A percentile compares a stretch with the other conserved stretches of the same genome.
Evolutionary conservation across 2,329 filamentous ascomycete species (phyloP).

Genomic region (Neonectria coccinea): DNA sequence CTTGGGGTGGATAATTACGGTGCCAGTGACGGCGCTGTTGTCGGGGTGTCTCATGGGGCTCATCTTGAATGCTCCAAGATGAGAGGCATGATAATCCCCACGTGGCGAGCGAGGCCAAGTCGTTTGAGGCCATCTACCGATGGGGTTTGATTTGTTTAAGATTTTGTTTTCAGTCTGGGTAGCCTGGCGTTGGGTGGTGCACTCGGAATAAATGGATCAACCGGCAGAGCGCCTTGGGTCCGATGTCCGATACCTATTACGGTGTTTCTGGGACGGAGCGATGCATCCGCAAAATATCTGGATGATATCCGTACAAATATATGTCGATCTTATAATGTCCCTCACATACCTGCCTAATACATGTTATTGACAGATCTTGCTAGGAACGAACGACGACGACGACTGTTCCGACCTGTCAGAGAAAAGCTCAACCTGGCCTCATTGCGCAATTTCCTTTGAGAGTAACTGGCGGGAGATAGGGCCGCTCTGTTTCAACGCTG

Average conservation of each 20-base stretch:
- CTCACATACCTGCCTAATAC: background rate
- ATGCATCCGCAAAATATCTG: background rate
- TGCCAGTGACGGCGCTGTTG: constrained; percentile 62
- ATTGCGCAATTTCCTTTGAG: constrained; percentile 3
- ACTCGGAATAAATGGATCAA: constrained; percentile 9
- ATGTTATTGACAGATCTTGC: background rate
- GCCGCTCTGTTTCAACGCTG: background rate
- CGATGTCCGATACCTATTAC: background rate
- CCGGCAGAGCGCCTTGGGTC: constrained; percentile 5
- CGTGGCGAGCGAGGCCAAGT: background rate
- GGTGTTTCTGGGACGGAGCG: background rate
- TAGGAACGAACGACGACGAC: background rate
- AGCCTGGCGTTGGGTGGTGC: constrained; percentile 33
- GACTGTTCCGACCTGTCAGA: background rate
- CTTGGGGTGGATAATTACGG: constrained; percentile 63
- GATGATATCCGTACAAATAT: background rate
- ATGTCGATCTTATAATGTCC: background rate
- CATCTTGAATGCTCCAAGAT: constrained; percentile 64
- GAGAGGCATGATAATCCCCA: constrained; percentile 28
- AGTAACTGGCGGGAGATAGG: background rate
- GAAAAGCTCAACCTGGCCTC: background rate
- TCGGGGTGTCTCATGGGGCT: constrained; percentile 66
- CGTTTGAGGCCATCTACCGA: background rate
- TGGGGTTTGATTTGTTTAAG: constrained; percentile 7
- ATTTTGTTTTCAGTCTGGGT: constrained; percentile 2